Conservation (phyloP, 176 grass and related monocot genomes). For the Ananas comosus region DNA sequence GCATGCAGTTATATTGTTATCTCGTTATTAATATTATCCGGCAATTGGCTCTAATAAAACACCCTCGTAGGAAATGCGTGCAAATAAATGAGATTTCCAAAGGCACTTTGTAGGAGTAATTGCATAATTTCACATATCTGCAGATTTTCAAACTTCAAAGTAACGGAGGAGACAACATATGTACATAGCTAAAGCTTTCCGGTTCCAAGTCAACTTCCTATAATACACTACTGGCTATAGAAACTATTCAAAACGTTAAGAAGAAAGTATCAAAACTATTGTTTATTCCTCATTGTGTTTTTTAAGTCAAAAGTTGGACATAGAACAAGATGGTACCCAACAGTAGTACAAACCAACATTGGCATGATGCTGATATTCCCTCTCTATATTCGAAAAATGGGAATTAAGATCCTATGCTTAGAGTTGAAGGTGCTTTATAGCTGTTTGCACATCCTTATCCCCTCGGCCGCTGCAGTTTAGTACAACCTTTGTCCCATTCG, state of each 20-base stretch:
- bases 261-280: neutral
- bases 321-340: neutral
- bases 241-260: neutral
- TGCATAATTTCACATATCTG: no score
- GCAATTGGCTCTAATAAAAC: no score
- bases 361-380: neutral
- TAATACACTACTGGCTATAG: no score
- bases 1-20: no score
- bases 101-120: no score
- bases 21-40: no score
- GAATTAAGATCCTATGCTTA: slow-evolving; percentile 16
- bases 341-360: neutral
- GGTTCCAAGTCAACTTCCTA: no score
- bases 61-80: no score
- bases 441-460: slow-evolving; percentile 97
- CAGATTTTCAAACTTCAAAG: no score
- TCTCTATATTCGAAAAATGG: neutral
- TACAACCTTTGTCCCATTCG: slow-evolving; percentile 57
- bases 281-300: neutral
- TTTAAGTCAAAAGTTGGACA: neutral
- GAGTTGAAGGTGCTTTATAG: slow-evolving; percentile 78
- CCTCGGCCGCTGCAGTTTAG: slow-evolving; percentile 84
- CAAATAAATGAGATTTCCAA: no score
- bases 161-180: no score
- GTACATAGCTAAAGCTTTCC: no score